phyloP scores from a whole-genome alignment of 306 rosid species.

The Morella rubra region DNA sequence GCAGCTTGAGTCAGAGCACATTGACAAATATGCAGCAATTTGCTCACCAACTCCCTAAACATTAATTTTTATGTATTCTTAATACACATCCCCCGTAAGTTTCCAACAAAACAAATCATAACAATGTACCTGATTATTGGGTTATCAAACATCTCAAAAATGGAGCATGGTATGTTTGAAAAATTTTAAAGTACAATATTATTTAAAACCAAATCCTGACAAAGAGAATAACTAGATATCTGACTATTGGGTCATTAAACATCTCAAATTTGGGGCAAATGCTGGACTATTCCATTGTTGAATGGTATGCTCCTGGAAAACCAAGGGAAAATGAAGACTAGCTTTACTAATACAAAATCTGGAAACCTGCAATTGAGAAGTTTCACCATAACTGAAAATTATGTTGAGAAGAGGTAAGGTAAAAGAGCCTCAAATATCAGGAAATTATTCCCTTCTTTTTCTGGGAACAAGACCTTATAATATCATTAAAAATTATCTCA shows the following conservation, averaged over 20 bases:
- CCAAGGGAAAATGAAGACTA: background rate
- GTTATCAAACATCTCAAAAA: too few species aligned
- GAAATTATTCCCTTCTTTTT: background rate
- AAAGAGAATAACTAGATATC: background rate
- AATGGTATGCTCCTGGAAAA: background rate
- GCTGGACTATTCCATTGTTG: too few species aligned
- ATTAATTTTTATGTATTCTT: background rate
- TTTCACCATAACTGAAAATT: background rate
- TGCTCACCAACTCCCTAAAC: background rate
- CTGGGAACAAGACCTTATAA: background rate
- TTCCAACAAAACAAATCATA: too few species aligned
- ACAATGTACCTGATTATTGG: too few species aligned
- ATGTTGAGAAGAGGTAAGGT: background rate
- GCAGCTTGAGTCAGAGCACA: background rate
- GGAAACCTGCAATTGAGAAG: background rate
- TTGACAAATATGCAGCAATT: background rate
- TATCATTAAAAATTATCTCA: background rate
- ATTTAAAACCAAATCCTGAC: background rate
- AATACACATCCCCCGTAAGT: too few species aligned
- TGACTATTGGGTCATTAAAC: background rate
- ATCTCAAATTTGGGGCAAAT: background rate
- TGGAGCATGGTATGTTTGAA: too few species aligned
- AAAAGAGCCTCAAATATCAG: background rate
- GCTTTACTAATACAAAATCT: background rate
- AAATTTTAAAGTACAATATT: too few species aligned